These are phyloP conservation scores for Curvularia hawaiiensis DNA, from an alignment of 2,329 filamentous ascomycete species.

Conservation along the genomic window DNA sequence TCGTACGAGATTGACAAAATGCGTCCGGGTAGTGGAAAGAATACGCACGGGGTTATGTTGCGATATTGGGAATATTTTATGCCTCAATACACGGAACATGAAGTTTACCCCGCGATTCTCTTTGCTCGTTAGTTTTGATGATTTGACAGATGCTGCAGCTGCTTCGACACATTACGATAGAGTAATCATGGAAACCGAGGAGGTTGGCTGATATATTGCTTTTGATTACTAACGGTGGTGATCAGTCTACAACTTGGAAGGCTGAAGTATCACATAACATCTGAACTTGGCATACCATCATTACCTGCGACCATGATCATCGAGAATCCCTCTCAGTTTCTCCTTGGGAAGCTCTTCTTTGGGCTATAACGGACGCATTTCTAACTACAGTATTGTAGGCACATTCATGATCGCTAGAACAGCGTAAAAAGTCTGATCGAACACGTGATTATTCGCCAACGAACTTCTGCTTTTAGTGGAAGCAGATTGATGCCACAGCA, in stretches of 20 bases:
- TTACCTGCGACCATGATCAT: neutral
- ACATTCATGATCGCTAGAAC: no score
- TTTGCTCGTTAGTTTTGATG: neutral
- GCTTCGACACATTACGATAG: neutral
- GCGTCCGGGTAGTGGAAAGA: neutral
- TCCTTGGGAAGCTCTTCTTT: no score
- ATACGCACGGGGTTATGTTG: neutral
- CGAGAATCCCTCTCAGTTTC: no score
- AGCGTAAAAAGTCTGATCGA: no score
- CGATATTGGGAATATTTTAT: neutral
- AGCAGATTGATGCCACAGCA: no score
- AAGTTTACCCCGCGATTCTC: neutral
- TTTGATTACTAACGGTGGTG: constrained; percentile 3
- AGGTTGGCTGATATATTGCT: neutral
- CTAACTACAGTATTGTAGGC: no score
- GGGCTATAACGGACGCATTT: no score
- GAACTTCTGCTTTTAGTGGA: no score
- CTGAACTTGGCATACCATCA: no score
- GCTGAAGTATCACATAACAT: neutral
- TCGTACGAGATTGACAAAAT: neutral
- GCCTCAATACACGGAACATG: neutral
- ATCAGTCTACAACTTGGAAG: neutral
- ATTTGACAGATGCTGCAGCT: neutral
- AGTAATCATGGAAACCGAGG: neutral
- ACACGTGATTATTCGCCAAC: no score